Base-by-base conservation (phyloP, 805 yeast species). In the Saturnispora saitoi region DNA sequence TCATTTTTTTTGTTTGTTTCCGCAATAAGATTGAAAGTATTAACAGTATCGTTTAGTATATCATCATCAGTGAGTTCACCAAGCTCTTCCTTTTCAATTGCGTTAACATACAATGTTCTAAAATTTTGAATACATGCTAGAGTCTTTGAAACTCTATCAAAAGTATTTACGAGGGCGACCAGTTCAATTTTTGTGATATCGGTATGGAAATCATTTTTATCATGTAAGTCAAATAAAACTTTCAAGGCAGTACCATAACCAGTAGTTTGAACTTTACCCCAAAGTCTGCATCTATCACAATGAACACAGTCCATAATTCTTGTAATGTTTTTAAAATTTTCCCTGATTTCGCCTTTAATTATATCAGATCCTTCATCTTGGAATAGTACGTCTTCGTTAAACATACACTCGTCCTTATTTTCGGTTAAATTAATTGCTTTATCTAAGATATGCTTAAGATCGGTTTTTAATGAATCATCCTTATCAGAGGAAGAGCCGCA, bases 301-400 rank as follows among this genome's bases (percentile, higher is more conserved):
- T 96, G 97, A 37, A 93, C 98, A 70, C 99, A 93, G 65, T 91
- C 96, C 97, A 93, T 93, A 40, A 93, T 80, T 45, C 86, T 83
- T 19, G 95, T 82, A 22, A 93, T 95, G 62, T 93, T 93, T 60
- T 80, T 82, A 65, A 93, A 95, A 46, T 95, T 82, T 34, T 76
- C 67, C 52, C 91, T 77, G 69, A 93, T 90, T 58, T 93, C 98
- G 54, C 83, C 82, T 59, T 93, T 93, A 50, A 91, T 73, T 32
- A 75, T 72, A 38, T 73, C 76, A 1, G 70, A 64, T 12, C 62
- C 57, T 14, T 74, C 71, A 53, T 72, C 70, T 54, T 75, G 75
- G 53, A 79, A 73, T 30, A 70, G 58, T 4, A 68, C 61, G 10
- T 74, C 61, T 51, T 77, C 71, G 56, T 78, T 71, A 53, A 79